A percentile compares a stretch with the other conserved stretches of the same genome.
phyloP scores from a whole-genome alignment of 2,329 filamentous ascomycete species.

The Diaporthe amygdali region DNA sequence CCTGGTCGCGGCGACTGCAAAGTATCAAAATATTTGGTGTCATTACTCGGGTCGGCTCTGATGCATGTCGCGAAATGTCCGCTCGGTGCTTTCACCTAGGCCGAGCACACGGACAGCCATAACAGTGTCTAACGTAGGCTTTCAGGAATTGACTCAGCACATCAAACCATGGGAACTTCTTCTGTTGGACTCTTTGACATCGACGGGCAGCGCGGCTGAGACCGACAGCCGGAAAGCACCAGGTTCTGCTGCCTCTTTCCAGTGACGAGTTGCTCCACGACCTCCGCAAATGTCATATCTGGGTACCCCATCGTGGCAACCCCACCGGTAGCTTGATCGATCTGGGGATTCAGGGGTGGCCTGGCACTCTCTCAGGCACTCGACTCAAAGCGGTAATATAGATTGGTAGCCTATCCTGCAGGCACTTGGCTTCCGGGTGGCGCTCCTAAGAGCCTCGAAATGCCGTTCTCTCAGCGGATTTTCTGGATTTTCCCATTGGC shows the following conservation, averaged over 20 bases:
- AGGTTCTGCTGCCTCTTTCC: background rate
- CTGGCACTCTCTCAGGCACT: background rate
- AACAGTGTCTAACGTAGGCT: background rate
- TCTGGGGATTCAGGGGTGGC: slow-evolving; percentile 13
- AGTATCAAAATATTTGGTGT: background rate
- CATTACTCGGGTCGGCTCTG: background rate
- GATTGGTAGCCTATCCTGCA: background rate
- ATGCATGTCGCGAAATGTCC: background rate
- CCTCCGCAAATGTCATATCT: background rate
- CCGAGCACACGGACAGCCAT: background rate
- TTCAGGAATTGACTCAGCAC: background rate
- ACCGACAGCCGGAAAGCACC: too few relatives aligned
- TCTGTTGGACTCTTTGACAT: background rate
- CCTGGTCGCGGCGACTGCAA: background rate
- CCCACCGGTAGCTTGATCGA: slow-evolving; percentile 1
- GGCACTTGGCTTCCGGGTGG: background rate
- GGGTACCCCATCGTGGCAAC: background rate
- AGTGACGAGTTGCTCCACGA: background rate
- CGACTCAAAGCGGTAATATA: slow-evolving; percentile 10
- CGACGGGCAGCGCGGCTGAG: too few relatives aligned
- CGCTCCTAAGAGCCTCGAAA: slow-evolving; percentile 7
- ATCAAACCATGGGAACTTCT: background rate
- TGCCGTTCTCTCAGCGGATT: slow-evolving; percentile 1
- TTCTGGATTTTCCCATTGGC: slow-evolving; percentile 5
- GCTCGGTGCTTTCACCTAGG: background rate